Percentiles rank a stretch among this genome's conserved stretches.
phyloP scores from a whole-genome alignment of 1,284 basidiomycete genomes.

The Cerrena zonata region DNA sequence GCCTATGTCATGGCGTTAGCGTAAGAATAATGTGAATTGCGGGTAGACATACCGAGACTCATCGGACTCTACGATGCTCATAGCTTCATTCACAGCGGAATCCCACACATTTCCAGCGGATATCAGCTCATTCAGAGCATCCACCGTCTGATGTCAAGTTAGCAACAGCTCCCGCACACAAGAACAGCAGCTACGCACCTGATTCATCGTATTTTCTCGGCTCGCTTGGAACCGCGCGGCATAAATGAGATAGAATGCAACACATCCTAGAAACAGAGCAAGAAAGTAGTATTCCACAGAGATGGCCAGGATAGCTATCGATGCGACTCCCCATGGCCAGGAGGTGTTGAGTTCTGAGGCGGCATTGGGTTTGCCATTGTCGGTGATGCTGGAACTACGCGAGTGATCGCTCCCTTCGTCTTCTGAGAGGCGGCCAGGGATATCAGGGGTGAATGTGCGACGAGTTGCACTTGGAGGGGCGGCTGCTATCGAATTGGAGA shows the following conservation, averaged over 20 bases:
- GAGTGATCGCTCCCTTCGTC: conserved; percentile 12
- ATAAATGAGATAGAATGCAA: conserved; percentile 38
- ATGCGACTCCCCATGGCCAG: conserved; percentile 18
- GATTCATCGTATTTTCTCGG: conserved; percentile 44
- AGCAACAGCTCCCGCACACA: too few species aligned
- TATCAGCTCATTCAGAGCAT: conserved; percentile 60
- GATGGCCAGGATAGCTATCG: conserved; percentile 37
- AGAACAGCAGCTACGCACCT: conserved; percentile 36
- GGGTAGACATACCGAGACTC: conserved; percentile 50
- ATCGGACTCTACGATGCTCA: conserved; percentile 59
- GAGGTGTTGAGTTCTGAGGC: conserved; percentile 9
- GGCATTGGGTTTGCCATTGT: neutral
- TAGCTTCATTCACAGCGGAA: conserved; percentile 59
- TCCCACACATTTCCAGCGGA: conserved; percentile 66
- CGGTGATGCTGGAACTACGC: conserved; percentile 8
- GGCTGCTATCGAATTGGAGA: conserved; percentile 44
- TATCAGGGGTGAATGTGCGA: conserved; percentile 21
- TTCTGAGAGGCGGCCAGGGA: conserved; percentile 18
- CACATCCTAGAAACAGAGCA: conserved; percentile 36
- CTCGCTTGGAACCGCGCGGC: conserved; percentile 31
- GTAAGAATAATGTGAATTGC: neutral
- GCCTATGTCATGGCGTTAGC: conserved; percentile 9
- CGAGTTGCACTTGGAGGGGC: conserved; percentile 20
- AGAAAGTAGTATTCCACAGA: conserved; percentile 44
- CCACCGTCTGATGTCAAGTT: conserved; percentile 43